Conservation (phyloP, 2,329 filamentous ascomycete genomes). For the Fusarium sp. region DNA sequence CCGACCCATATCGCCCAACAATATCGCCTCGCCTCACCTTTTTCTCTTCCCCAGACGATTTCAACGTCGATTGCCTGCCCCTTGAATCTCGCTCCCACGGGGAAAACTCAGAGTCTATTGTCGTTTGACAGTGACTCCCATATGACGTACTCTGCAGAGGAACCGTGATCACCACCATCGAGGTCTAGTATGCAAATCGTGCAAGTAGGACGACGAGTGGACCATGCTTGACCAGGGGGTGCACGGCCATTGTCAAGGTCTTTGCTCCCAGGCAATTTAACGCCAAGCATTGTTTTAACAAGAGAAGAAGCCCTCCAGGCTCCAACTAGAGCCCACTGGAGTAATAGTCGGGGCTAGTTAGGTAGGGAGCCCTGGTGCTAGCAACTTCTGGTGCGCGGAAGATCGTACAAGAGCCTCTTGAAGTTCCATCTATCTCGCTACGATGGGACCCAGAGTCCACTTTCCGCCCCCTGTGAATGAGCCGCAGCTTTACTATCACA, state of each 20-base stretch:
- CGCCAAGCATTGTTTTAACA: constrained; percentile 28
- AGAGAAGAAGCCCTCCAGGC: not conserved
- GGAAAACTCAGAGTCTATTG: constrained; percentile 4
- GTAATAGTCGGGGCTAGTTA: constrained; percentile 5
- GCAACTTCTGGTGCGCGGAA: constrained; percentile 11
- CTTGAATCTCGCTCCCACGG: constrained; percentile 3
- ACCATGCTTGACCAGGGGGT: constrained; percentile 14
- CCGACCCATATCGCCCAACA: not conserved
- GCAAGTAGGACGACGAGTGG: constrained; percentile 29
- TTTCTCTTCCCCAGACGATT: constrained; percentile 11
- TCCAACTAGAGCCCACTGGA: not conserved
- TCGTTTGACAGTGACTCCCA: constrained; percentile 9
- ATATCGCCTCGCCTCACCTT: not conserved
- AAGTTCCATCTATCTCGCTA: constrained; percentile 13
- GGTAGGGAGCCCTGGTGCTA: constrained; percentile 17
- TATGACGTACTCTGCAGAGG: constrained; percentile 43
- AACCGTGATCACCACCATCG: constrained; percentile 30
- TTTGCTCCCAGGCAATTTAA: constrained; percentile 16
- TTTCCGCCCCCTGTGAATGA: constrained; percentile 33
- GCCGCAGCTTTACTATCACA: constrained; percentile 30
- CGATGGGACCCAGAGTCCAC: constrained; percentile 31
- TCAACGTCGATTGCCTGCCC: not conserved
- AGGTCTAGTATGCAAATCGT: constrained; percentile 41
- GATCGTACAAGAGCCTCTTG: constrained; percentile 39
- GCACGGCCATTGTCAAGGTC: constrained; percentile 29